Evolutionary conservation across 2,329 filamentous ascomycete species (phyloP).

Genomic region (Triangularia setosa): DNA sequence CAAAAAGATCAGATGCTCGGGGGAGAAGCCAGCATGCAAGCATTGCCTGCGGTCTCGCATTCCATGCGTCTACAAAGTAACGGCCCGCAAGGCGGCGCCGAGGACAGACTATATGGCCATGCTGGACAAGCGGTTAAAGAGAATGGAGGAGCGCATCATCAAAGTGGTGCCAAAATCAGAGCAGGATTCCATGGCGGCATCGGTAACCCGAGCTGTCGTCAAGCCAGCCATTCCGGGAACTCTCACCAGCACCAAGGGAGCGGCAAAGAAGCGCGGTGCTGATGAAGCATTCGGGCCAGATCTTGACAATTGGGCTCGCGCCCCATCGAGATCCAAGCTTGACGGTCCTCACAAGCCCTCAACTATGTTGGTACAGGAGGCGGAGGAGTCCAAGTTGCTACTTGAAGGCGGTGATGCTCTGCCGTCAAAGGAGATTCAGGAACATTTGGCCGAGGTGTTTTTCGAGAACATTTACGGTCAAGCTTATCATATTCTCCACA

Average conservation of each 20-base stretch:
- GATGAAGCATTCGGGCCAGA: constrained; percentile 85
- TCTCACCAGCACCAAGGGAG: constrained; percentile 47
- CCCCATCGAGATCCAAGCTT: constrained; percentile 47
- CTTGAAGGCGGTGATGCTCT: constrained; percentile 79
- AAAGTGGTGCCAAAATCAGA: constrained; percentile 90
- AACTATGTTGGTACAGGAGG: constrained; percentile 56
- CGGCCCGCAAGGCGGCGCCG: constrained; percentile 86
- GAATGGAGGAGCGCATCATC: constrained; percentile 97
- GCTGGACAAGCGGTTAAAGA: constrained; percentile 90
- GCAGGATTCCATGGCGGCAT: constrained; percentile 57
- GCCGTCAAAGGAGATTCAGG: constrained; percentile 81
- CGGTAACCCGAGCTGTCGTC: constrained; percentile 75
- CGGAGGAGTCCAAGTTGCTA: constrained; percentile 72
- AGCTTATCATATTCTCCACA: constrained; percentile 89
- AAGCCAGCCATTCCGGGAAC: constrained; percentile 68
- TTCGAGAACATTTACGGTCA: constrained; percentile 96
- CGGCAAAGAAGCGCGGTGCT: constrained; percentile 72
- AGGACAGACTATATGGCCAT: constrained; percentile 99
- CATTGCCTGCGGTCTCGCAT: constrained; percentile 90
- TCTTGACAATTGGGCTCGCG: constrained; percentile 74
- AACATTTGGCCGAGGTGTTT: constrained; percentile 89
- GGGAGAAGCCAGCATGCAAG: constrained; percentile 96
- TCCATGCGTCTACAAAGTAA: constrained; percentile 97
- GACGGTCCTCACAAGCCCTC: constrained; percentile 48
- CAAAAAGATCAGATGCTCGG: constrained; percentile 97